Evolutionary conservation across 495 filamentous ascomycete genomes (phyloP).

Genomic region (Barbatosphaeria neglecta): DNA sequence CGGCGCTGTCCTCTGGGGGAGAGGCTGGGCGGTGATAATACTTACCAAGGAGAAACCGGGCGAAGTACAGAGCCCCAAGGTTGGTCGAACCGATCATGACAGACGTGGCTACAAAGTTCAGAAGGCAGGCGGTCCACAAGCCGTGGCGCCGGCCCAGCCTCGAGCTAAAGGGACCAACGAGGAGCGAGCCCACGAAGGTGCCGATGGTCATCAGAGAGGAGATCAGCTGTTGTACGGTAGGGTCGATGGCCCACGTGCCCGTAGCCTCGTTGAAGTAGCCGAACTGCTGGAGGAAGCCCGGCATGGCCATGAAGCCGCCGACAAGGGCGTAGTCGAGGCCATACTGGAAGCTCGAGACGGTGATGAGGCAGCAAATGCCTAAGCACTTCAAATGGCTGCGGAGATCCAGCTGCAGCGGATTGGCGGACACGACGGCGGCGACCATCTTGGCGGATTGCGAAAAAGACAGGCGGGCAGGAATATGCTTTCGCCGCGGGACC

Average conservation of each 20-base stretch:
- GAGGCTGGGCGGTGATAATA: no score
- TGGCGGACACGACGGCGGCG: conserved; percentile 13
- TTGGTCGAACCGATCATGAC: conserved; percentile 38
- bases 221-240: conserved; percentile 38
- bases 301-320: conserved; percentile 30
- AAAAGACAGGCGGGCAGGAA: not conserved
- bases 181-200: conserved; percentile 36
- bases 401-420: conserved; percentile 17
- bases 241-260: conserved; percentile 19
- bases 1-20: not conserved
- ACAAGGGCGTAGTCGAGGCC: conserved; percentile 25
- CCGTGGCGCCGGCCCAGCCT: conserved; percentile 27
- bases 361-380: conserved; percentile 22
- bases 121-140: conserved; percentile 28
- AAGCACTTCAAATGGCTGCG: conserved; percentile 19
- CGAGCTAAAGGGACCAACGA: conserved; percentile 33
- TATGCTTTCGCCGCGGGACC: not conserved
- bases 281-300: conserved; percentile 32
- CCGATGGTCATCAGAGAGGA: conserved; percentile 42
- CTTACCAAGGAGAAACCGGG: conserved; percentile 33
- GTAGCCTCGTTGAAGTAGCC: conserved; percentile 22
- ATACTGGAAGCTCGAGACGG: conserved; percentile 27
- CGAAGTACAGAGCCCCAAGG: conserved; percentile 35
- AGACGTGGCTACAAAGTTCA: conserved; percentile 30
- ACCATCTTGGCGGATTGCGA: conserved; percentile 10